Evolutionary conservation across 495 filamentous ascomycete genomes (phyloP).

Genomic region (Tuber umbilicatum): DNA sequence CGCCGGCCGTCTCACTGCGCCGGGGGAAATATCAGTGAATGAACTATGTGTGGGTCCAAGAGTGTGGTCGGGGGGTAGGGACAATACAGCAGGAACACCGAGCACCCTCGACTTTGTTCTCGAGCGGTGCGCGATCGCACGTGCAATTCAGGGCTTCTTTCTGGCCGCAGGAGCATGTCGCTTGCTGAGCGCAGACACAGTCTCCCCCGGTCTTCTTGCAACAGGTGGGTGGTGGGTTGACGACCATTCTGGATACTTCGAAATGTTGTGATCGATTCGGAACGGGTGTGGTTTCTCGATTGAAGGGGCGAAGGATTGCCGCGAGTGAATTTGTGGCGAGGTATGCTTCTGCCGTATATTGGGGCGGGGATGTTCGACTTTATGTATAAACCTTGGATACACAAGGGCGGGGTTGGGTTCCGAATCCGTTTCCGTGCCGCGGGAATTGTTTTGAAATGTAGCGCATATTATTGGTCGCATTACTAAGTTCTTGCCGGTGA

Average conservation of each 20-base stretch:
- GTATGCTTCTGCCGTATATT: neutral
- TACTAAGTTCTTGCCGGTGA: neutral
- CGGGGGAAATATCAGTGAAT: slow-evolving; percentile 21
- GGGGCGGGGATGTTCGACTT: neutral
- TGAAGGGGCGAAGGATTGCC: neutral
- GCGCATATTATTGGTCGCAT: neutral
- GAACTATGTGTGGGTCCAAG: too few relatives aligned
- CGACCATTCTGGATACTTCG: slow-evolving; percentile 15
- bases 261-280: neutral
- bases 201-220: slow-evolving; percentile 25
- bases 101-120: slow-evolving; percentile 67
- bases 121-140: slow-evolving; percentile 67
- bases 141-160: slow-evolving; percentile 76
- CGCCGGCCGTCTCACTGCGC: slow-evolving; percentile 59
- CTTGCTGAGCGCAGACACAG: slow-evolving; percentile 47
- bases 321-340: neutral
- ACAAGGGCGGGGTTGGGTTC: neutral
- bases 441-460: neutral
- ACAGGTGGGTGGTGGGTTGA: slow-evolving; percentile 30
- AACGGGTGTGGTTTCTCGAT: neutral
- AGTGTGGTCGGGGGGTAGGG: neutral
- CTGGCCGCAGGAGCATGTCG: slow-evolving; percentile 82
- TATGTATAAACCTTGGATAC: too few relatives aligned
- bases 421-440: neutral
- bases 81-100: slow-evolving; percentile 74